phyloP scores from a whole-genome alignment of 192 early-diverging fungal species.

The Coemansia sp. region DNA sequence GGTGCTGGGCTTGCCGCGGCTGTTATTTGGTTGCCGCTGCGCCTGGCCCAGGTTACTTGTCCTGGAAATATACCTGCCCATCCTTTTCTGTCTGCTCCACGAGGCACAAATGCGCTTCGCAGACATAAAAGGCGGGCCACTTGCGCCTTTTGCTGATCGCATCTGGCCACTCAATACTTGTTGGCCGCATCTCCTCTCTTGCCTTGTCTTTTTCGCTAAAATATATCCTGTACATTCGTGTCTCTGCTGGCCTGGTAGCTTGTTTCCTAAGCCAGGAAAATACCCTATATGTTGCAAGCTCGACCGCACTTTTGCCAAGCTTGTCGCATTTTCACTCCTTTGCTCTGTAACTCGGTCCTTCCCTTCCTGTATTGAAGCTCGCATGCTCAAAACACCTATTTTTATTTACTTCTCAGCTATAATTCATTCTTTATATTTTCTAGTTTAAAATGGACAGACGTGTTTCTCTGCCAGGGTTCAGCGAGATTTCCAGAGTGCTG shows the following conservation, averaged over 20 bases:
- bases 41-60: conserved; percentile 17
- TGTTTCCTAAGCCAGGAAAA: neutral
- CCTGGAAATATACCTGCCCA: neutral
- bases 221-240: neutral
- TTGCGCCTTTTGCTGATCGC: conserved; percentile 13
- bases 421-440: neutral
- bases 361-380: neutral
- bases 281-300: neutral
- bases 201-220: conserved; percentile 2
- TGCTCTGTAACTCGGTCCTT: neutral
- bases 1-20: conserved; percentile 8
- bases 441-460: conserved; percentile 31
- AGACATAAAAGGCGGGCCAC: conserved; percentile 6
- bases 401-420: neutral
- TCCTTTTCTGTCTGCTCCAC: conserved; percentile 7
- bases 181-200: neutral
- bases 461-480: conserved; percentile 44
- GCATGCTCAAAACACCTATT: neutral
- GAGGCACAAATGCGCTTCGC: conserved; percentile 1
- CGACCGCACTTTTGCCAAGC: neutral
- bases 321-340: neutral
- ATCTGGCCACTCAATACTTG: conserved; percentile 9
- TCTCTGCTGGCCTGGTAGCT: neutral
- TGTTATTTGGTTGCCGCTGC: conserved; percentile 16
- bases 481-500: conserved; percentile 40